Conservation (phyloP, 1,139 yeast genomes). For the Eremothecium gossypii region DNA sequence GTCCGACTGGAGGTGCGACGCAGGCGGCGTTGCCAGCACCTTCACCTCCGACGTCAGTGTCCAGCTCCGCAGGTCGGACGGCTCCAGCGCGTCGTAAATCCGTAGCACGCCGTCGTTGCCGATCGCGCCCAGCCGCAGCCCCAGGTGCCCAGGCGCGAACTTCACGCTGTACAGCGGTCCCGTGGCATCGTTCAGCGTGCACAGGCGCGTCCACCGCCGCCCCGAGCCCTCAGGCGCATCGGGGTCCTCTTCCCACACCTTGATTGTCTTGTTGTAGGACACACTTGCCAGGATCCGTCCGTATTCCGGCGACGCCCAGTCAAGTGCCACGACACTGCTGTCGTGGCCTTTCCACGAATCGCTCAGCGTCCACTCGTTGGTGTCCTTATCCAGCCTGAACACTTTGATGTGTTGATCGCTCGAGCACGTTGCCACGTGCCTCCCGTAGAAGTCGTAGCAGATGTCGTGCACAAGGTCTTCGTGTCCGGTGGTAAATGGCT, state of each 20-base stretch:
- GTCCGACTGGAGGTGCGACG: constrained; percentile 75
- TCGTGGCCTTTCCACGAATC: constrained; percentile 97
- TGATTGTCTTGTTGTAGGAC: constrained; percentile 74
- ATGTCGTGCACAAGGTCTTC: constrained; percentile 86
- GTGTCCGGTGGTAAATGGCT: constrained; percentile 80
- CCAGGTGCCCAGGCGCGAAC: constrained; percentile 82
- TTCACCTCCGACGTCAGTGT: constrained; percentile 61
- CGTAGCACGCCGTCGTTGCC: constrained; percentile 87
- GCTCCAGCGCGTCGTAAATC: constrained; percentile 82
- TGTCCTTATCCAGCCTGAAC: constrained; percentile 56
- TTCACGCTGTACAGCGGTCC: constrained; percentile 87
- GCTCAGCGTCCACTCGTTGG: constrained; percentile 60
- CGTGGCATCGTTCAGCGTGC: constrained; percentile 71
- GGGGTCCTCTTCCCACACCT: constrained; percentile 84
- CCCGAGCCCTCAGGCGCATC: constrained; percentile 71
- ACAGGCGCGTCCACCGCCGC: constrained; percentile 68
- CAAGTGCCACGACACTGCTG: constrained; percentile 67
- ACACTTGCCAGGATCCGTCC: constrained; percentile 82
- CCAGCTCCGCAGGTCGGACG: constrained; percentile 80
- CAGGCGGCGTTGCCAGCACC: constrained; percentile 62
- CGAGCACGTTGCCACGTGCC: constrained; percentile 82
- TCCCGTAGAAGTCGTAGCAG: constrained; percentile 83
- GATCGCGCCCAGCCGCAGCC: constrained; percentile 74
- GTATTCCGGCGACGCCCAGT: constrained; percentile 93
- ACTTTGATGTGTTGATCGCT: constrained; percentile 88